Conservation (phyloP, 805 yeast genomes). For the Candida succiphila region DNA sequence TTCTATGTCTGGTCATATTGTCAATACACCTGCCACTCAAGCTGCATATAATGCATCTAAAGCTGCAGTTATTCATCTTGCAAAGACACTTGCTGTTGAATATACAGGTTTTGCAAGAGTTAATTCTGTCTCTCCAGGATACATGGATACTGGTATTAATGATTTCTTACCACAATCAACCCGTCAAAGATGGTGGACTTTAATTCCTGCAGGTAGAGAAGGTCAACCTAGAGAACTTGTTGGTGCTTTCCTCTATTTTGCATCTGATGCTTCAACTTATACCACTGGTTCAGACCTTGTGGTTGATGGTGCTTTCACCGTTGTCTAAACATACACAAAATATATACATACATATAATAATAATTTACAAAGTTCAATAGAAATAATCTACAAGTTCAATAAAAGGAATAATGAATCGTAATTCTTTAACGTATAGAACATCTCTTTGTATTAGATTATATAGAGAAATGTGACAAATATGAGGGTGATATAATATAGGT, state of each 20-base stretch:
- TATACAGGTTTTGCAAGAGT: constrained; percentile 43
- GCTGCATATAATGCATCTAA: constrained; percentile 40
- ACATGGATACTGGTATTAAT: constrained; percentile 36
- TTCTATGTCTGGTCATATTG: constrained; percentile 46
- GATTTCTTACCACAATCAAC: constrained; percentile 15
- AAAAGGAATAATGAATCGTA: not conserved
- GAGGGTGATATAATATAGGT: no score
- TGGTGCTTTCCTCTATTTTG: constrained; percentile 44
- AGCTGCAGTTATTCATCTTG: constrained; percentile 38
- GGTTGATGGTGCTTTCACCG: constrained; percentile 42
- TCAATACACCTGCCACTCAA: constrained; percentile 41
- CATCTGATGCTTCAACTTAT: constrained; percentile 39
- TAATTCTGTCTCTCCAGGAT: constrained; percentile 43
- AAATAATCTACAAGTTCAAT: no score
- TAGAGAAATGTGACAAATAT: no score
- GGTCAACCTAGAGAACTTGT: constrained; percentile 37
- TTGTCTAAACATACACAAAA: constrained; percentile 13
- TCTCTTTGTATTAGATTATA: no score
- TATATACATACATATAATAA: not conserved
- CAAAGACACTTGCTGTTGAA: constrained; percentile 37
- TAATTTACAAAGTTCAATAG: not conserved
- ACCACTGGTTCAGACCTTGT: constrained; percentile 39
- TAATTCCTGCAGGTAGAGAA: constrained; percentile 36
- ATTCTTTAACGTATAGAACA: not conserved
- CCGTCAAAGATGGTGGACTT: constrained; percentile 21